phyloP scores from a whole-genome alignment of 1,284 basidiomycete genomes.

The Tremellales sp. region DNA sequence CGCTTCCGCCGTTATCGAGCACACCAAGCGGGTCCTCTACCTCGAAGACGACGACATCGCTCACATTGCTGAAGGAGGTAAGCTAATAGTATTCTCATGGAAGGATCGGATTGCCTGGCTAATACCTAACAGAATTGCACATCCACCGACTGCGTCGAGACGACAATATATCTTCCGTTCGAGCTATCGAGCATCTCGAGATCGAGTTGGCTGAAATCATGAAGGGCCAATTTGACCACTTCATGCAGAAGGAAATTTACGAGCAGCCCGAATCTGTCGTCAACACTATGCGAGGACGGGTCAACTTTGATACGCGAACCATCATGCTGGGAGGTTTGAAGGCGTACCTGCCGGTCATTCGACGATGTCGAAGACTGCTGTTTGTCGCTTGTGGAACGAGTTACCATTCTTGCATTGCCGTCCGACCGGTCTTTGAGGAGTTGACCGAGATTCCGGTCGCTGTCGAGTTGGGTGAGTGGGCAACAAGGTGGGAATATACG shows the following conservation, averaged over 20 bases:
- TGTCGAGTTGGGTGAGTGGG: slow-evolving; percentile 65
- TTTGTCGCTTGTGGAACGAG: slow-evolving; percentile 97
- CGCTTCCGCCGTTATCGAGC: slow-evolving; percentile 92
- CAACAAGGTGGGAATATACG: neutral
- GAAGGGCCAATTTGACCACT: slow-evolving; percentile 99
- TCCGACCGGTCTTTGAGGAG: slow-evolving; percentile 89
- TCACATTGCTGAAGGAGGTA: slow-evolving; percentile 82
- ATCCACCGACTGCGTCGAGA: slow-evolving; percentile 96
- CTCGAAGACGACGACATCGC: slow-evolving; percentile 99
- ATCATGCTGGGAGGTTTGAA: slow-evolving; percentile 95
- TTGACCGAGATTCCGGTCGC: slow-evolving; percentile 98
- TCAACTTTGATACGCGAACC: slow-evolving; percentile 92
- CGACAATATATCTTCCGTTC: slow-evolving; percentile 71
- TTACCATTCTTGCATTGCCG: slow-evolving; percentile 94
- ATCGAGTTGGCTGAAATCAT: slow-evolving; percentile 99
- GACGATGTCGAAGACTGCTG: slow-evolving; percentile 89
- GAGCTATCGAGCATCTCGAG: slow-evolving; percentile 97
- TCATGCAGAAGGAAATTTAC: slow-evolving; percentile 99
- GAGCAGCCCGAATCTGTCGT: slow-evolving; percentile 99
- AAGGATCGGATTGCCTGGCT: slow-evolving; percentile 4
- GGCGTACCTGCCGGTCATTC: slow-evolving; percentile 91
- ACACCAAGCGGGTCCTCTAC: slow-evolving; percentile 98
- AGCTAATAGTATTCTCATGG: slow-evolving; percentile 12
- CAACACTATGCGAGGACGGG: slow-evolving; percentile 99
- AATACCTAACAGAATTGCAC: slow-evolving; percentile 67